Percentiles rank a stretch among this genome's conserved stretches.
Conservation (phyloP, 2,329 filamentous ascomycete species). For the Tolypocladium ophioglossoides region DNA sequence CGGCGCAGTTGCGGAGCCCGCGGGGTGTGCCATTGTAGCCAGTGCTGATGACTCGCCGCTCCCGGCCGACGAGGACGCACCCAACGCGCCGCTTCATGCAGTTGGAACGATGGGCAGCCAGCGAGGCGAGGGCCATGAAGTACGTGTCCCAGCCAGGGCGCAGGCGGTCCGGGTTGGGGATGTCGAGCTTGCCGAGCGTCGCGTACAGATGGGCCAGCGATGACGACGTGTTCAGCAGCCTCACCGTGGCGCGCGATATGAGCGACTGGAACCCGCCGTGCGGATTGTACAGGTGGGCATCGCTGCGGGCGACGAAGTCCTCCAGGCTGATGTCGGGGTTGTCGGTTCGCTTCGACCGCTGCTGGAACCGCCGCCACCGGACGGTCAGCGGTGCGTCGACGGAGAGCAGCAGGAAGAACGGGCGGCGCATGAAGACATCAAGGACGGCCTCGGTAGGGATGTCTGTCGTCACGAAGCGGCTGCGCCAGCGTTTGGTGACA, state of each 20-base stretch:
- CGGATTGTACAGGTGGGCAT: conserved; percentile 65
- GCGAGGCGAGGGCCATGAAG: conserved; percentile 92
- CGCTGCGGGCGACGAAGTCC: conserved; percentile 47
- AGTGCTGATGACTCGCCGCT: conserved; percentile 81
- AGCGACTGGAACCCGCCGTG: conserved; percentile 59
- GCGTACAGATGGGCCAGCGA: conserved; percentile 61
- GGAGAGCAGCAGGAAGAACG: conserved; percentile 88
- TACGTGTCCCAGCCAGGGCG: conserved; percentile 93
- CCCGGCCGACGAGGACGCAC: conserved; percentile 74
- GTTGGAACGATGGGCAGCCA: conserved; percentile 84
- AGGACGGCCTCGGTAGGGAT: conserved; percentile 63
- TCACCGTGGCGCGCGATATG: conserved; percentile 71
- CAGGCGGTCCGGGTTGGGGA: conserved; percentile 68
- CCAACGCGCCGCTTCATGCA: conserved; percentile 98
- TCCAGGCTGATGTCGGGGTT: conserved; percentile 33
- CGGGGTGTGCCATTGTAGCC: conserved; percentile 98
- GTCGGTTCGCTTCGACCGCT: conserved; percentile 12
- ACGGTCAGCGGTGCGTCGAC: conserved; percentile 81
- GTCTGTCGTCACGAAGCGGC: conserved; percentile 78
- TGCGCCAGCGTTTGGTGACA: conserved; percentile 74
- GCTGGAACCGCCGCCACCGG: conserved; percentile 69
- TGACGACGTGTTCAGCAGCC: conserved; percentile 74
- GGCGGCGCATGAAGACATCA: conserved; percentile 65
- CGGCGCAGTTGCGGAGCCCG: conserved; percentile 78
- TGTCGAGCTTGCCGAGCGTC: conserved; percentile 62